These are phyloP conservation scores for Cyphellophora europaea DNA, from an alignment of 2,329 filamentous ascomycete species.

Conservation along the genomic window DNA sequence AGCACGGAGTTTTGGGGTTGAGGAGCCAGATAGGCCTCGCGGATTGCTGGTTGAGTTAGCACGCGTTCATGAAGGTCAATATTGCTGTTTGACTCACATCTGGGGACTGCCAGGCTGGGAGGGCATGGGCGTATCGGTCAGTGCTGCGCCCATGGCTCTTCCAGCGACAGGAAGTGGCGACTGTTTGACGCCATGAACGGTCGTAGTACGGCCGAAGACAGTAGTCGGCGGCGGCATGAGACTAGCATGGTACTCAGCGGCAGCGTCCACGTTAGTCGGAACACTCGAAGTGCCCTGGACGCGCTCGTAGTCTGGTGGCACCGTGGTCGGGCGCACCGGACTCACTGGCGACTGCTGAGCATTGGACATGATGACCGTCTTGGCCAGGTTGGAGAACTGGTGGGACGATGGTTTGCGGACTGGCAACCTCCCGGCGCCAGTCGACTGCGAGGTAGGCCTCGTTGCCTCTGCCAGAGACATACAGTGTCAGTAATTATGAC, in stretches of 20 bases:
- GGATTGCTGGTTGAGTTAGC: too few species aligned
- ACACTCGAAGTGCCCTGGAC: background rate
- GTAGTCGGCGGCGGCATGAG: constrained; percentile 16
- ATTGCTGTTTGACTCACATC: constrained; percentile 39
- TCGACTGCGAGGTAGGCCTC: too few species aligned
- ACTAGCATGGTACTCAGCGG: constrained; percentile 8
- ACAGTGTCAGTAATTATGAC: too few species aligned
- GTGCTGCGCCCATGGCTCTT: constrained; percentile 41
- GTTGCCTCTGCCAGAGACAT: too few species aligned
- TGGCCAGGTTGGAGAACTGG: constrained; percentile 4
- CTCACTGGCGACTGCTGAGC: constrained; percentile 2
- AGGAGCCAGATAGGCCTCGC: constrained; percentile 63
- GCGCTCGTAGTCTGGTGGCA: background rate
- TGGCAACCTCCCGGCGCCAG: too few species aligned
- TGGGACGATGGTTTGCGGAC: background rate
- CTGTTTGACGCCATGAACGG: constrained; percentile 6
- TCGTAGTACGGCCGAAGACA: constrained; percentile 8
- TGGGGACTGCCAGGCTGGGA: constrained; percentile 54
- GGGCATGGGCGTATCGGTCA: constrained; percentile 55
- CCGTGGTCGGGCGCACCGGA: background rate
- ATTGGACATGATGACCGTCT: constrained; percentile 14
- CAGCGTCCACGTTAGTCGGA: background rate
- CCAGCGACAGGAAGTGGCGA: constrained; percentile 4
- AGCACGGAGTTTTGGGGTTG: constrained; percentile 74
- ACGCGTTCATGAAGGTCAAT: constrained; percentile 16